Conservation (phyloP, 23 red algal genomes). For the Agarophyton chilense region DNA sequence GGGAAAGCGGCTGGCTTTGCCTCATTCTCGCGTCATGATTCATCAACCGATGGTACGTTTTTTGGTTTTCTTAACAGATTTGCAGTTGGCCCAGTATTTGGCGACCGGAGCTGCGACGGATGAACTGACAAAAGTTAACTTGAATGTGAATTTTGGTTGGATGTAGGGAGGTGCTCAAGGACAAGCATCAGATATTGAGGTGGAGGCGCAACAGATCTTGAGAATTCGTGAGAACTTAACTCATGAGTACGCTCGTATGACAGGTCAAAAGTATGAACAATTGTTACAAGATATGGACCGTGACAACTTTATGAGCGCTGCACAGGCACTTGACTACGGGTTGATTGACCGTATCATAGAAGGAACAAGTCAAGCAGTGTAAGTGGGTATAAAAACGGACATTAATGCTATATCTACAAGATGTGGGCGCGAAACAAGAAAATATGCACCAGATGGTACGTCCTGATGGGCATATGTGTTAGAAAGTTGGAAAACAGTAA, state of each 20-base stretch:
- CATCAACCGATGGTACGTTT: slow-evolving; percentile 94
- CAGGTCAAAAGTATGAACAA: slow-evolving; percentile 93
- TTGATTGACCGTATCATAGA: slow-evolving; percentile 98
- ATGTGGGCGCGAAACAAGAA: background rate
- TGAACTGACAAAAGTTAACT: background rate
- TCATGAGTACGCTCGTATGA: slow-evolving; percentile 97
- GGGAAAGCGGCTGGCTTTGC: slow-evolving; percentile 86
- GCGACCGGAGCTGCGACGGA: background rate
- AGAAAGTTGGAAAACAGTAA: background rate
- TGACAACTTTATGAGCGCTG: slow-evolving; percentile 99
- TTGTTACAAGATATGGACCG: slow-evolving; percentile 92
- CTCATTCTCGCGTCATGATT: slow-evolving; percentile 99
- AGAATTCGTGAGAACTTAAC: slow-evolving; percentile 97
- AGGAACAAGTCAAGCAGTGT: slow-evolving; percentile 83
- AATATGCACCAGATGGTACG: background rate
- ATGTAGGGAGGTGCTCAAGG: slow-evolving; percentile 91
- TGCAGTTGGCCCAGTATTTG: background rate
- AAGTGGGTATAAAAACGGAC: background rate
- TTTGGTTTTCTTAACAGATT: background rate
- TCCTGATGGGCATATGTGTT: background rate
- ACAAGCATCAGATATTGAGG: slow-evolving; percentile 98
- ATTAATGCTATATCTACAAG: background rate
- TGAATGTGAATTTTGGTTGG: background rate
- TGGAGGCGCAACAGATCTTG: slow-evolving; percentile 98
- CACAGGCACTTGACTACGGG: slow-evolving; percentile 94